Base-by-base conservation (phyloP, 2,329 filamentous ascomycete genomes). In the Pseudogymnoascus sp. region DNA sequence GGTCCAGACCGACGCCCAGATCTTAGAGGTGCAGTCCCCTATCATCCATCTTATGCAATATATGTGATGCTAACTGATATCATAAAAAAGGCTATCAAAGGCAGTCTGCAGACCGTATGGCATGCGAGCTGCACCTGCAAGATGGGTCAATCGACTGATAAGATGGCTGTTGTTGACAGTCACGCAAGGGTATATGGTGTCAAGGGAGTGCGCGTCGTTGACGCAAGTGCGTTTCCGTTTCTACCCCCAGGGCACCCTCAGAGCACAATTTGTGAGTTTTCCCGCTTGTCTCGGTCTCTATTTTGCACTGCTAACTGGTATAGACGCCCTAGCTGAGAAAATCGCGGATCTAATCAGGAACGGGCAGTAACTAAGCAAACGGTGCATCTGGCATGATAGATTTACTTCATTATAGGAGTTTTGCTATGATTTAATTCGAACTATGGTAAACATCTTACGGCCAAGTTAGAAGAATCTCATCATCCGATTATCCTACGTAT, bases 161-260 rank as follows among this genome's bases (percentile, higher is more conserved):
- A 8, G 15, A 64, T 63, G 5, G 90, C 94, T n/a, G 90, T 93
- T 13, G 37, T 63, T 4, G 86, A 93, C 71, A 80, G 81, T 17
- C 78, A 86, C 70, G 76, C 94, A 64, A 86, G 83, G 76, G 78
- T 94, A 39, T 80, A 84, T 35, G 89, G 89, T 1, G 75, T 92
- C 66, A 82, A 84, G 77, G 84, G 83, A 58, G 74, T 93, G 64
- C 82, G 90, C 62, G 89, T 94, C 67, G 89, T 89, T 1, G 90
- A 94, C 72, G 90, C 90, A 0, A 89, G 89, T 70, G 82, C 94
- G 61, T 93, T 94, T 78, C 90, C 90, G 0, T 87, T 89, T 67
- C 92, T 75, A 26, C 69, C 72, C 6, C 75, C 75, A 2, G 76
- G 76, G 3, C 76, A 78, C 68, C 74, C 75, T 4, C 73, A 75